phyloP scores from a whole-genome alignment of 495 filamentous ascomycete genomes.

The Neurospora sp. region DNA sequence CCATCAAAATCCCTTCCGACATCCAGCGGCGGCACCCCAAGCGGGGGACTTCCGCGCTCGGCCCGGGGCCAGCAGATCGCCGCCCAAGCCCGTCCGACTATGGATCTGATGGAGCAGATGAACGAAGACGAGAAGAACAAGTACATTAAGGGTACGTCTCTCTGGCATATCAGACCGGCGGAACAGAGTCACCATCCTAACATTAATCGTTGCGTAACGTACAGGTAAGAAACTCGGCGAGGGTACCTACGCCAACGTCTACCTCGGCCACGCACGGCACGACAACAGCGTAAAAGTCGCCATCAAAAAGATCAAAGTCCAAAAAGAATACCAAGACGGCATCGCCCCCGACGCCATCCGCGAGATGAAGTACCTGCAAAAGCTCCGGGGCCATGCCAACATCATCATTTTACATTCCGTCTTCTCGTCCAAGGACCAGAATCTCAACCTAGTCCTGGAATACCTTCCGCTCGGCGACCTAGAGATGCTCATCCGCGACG shows the following conservation, averaged over 20 bases:
- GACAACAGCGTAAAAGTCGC: constrained; percentile 55
- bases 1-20: constrained; percentile 6
- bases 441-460: constrained; percentile 90
- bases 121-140: constrained; percentile 79
- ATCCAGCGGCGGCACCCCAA: constrained; percentile 21
- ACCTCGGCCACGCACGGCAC: constrained; percentile 62
- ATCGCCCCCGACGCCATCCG: constrained; percentile 89
- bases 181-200: too few relatives aligned
- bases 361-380: constrained; percentile 89
- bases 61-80: constrained; percentile 7
- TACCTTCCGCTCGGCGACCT: constrained; percentile 85
- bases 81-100: constrained; percentile 13
- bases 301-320: constrained; percentile 98
- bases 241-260: constrained; percentile 95
- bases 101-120: constrained; percentile 72
- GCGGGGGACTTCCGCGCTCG: neutral
- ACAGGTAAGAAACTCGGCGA: constrained; percentile 83
- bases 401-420: constrained; percentile 86
- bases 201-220: neutral
- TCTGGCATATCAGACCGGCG: neutral
- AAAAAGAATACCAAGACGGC: constrained; percentile 71
- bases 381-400: constrained; percentile 81
- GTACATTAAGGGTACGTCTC: constrained; percentile 68
- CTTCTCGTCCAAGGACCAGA: constrained; percentile 83
- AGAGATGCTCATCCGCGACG: constrained; percentile 85